A percentile compares a stretch with the other conserved stretches of the same genome.
Conservation (phyloP, 305 asterid genomes). For the Lippia alba region DNA sequence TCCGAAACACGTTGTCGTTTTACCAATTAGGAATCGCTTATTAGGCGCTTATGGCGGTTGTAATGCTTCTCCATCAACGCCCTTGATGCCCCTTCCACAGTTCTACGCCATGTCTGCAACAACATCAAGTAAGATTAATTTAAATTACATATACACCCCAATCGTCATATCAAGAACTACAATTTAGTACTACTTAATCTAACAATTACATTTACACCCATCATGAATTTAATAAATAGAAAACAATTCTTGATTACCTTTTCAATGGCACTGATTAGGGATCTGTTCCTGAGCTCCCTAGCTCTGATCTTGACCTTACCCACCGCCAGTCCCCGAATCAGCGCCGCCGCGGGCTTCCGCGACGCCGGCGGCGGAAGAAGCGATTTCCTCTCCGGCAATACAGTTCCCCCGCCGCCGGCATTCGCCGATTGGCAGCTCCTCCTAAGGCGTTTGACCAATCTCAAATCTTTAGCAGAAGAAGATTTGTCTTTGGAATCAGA, state of each 20-base stretch:
- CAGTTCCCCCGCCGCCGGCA: neutral
- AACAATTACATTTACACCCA: no score
- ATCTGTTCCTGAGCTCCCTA: slow-evolving; percentile 65
- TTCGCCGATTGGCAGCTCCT: slow-evolving; percentile 28
- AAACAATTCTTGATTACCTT: slow-evolving; percentile 53
- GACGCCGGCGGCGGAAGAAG: slow-evolving; percentile 55
- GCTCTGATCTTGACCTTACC: slow-evolving; percentile 54
- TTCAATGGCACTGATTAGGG: slow-evolving; percentile 58
- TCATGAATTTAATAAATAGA: no score
- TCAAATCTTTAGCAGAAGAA: slow-evolving; percentile 46
- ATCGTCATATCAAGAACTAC: no score
- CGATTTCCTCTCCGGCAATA: slow-evolving; percentile 56
- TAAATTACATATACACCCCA: no score
- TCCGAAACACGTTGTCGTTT: neutral
- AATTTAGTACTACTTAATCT: no score
- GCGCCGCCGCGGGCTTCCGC: slow-evolving; percentile 48
- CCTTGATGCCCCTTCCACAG: slow-evolving; percentile 78
- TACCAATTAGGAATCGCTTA: slow-evolving; percentile 51
- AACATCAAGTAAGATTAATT: neutral
- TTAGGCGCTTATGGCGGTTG: slow-evolving; percentile 74
- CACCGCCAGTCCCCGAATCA: slow-evolving; percentile 58
- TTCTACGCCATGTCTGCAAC: slow-evolving; percentile 77
- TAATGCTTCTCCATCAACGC: slow-evolving; percentile 85
- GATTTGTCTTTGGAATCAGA: slow-evolving; percentile 45
- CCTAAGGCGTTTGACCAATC: slow-evolving; percentile 58